Base-by-base conservation (phyloP, 116 monocot species). In the Cymodocea nodosa region DNA sequence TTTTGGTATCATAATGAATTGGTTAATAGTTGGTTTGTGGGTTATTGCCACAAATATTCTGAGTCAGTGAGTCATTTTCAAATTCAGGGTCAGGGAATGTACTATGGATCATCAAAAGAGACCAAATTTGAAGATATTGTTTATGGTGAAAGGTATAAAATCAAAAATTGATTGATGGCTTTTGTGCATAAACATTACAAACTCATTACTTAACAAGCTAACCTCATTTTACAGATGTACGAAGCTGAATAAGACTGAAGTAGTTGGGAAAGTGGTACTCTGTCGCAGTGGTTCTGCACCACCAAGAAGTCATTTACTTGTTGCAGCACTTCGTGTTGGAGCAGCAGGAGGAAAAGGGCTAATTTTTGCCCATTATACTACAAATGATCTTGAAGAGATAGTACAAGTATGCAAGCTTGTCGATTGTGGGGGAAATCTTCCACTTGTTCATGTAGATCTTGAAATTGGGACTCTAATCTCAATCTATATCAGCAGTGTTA, bases 301-400 rank as follows among this genome's bases (percentile, higher is more conserved):
- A 44, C 64, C 64, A 53, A 44, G 56, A 24, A 17, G 30, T 10
- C 65, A 25, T 10, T 64, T 64, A 25, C 15, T 53, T 2, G 0
- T 18, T 23, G 78, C 68, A 20, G 59, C 34, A 10, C 4, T 4
- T 0, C 68, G 56, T 17, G 68, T 78, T 15, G 0, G 36, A 23
- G 23, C 50, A 12, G 71, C 64, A 0, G 78, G 78, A 23, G 82
- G 58, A 7, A 12, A 14, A 10, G 78, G 78, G 3, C 5, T 78
- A 5, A 78, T 82, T 20, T 72, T 69, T 18, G 78, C 73, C 12
- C 69, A 70, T 61, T 83, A 78, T 72, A 75, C 79, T 2, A 74
- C 59, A 19, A 72, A 78, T 52, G 7, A 25, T 7, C 48, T 62
- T 20, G 25, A 60, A 16, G 22, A 60, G 40, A 4, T 44, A 13